Evolutionary conservation across 805 yeast genomes (phyloP).

Genomic region (Ogataea siamensis): DNA sequence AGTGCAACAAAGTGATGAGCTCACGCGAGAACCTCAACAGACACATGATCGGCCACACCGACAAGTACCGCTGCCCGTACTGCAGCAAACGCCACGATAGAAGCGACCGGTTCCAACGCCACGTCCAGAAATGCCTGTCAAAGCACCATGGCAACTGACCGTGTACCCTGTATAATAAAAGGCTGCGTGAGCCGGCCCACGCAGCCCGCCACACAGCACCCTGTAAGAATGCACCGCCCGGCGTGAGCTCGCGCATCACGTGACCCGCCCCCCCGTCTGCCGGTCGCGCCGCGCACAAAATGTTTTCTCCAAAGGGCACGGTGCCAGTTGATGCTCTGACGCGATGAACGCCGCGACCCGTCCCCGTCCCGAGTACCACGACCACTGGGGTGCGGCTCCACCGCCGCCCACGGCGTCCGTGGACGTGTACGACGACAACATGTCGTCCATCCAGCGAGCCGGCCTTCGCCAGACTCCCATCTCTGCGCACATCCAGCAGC

Average conservation of each 20-base stretch:
- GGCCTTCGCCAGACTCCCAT: conserved; percentile 34
- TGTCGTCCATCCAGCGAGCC: conserved; percentile 28
- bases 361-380: conserved; percentile 5
- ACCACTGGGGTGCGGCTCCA: conserved; percentile 6
- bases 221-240: no score
- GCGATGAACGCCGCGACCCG: conserved; percentile 2
- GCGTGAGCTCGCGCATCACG: neutral
- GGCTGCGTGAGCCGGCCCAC: neutral
- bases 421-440: conserved; percentile 31
- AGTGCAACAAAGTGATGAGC: conserved; percentile 22
- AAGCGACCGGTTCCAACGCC: conserved; percentile 25
- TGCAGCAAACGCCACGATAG: conserved; percentile 30
- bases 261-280: neutral
- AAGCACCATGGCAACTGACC: neutral
- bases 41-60: conserved; percentile 30
- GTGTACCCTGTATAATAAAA: neutral
- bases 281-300: no score
- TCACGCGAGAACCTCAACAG: conserved; percentile 29
- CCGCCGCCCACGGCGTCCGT: conserved; percentile 11
- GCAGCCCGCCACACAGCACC: neutral
- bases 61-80: conserved; percentile 24
- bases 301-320: neutral
- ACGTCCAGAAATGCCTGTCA: conserved; percentile 20
- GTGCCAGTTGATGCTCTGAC: conserved; percentile 2
- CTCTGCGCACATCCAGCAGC: conserved; percentile 27